These are phyloP conservation scores for Gilbertella persicaria DNA, from an alignment of 371 early-diverging fungal genomes.

Conservation along the genomic window DNA sequence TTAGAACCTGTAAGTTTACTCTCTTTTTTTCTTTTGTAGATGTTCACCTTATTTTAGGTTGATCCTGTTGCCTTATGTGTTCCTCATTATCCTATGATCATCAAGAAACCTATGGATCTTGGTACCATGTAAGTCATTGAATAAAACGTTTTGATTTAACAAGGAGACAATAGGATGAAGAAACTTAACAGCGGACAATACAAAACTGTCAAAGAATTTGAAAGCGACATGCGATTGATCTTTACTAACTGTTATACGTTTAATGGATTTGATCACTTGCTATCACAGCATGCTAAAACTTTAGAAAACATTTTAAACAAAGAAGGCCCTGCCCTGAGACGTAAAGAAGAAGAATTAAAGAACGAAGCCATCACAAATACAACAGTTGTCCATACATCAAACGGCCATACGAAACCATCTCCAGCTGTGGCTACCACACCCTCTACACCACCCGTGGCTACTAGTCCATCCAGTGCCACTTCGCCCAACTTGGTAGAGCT, in stretches of 20 bases:
- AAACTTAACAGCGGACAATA: conserved; percentile 67
- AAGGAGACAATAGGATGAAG: conserved; percentile 63
- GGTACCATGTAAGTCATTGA: conserved; percentile 36
- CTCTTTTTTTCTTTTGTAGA: background rate
- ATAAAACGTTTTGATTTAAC: background rate
- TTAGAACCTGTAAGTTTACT: conserved; percentile 71
- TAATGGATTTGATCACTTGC: conserved; percentile 75
- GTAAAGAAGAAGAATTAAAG: conserved; percentile 31
- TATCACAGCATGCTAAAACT: conserved; percentile 63
- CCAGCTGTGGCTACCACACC: background rate
- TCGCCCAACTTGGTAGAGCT: conserved; percentile 26
- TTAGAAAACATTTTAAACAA: conserved; percentile 55
- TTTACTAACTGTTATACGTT: conserved; percentile 88
- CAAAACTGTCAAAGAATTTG: conserved; percentile 58
- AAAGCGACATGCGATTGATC: conserved; percentile 74
- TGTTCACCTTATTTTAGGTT: conserved; percentile 32
- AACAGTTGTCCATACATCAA: background rate
- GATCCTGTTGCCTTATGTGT: conserved; percentile 80
- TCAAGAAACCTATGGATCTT: conserved; percentile 90
- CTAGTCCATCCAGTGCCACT: background rate
- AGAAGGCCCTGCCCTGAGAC: conserved; percentile 36
- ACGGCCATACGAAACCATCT: background rate
- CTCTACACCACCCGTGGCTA: conserved; percentile 2
- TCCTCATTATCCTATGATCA: conserved; percentile 80
- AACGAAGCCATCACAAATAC: background rate